These are phyloP conservation scores for Diutina ranongensis DNA, from an alignment of 1,139 yeast genomes.

Conservation along the genomic window DNA sequence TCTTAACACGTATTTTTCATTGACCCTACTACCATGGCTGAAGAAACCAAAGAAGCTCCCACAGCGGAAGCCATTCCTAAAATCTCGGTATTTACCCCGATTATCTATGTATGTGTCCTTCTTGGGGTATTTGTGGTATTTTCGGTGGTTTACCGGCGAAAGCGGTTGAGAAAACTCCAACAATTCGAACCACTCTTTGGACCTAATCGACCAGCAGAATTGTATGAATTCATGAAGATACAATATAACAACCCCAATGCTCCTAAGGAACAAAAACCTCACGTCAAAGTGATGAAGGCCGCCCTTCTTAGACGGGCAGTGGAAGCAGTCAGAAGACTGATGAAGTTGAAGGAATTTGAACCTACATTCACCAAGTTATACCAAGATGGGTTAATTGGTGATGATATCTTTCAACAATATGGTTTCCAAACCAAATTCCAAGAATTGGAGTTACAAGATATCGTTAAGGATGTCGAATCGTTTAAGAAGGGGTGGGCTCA, in stretches of 20 bases:
- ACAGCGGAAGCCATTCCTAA: constrained; percentile 15
- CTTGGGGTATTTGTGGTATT: constrained; percentile 64
- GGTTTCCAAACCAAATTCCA: constrained; percentile 67
- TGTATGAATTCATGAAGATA: constrained; percentile 49
- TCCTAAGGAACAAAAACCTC: constrained; percentile 42
- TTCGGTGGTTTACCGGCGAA: constrained; percentile 57
- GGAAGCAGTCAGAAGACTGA: constrained; percentile 57
- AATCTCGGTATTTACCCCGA: constrained; percentile 78
- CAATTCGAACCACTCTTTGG: constrained; percentile 60
- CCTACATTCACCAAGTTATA: constrained; percentile 59
- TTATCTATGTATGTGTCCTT: constrained; percentile 65
- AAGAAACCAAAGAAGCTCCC: constrained; percentile 14
- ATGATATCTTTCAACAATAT: constrained; percentile 72
- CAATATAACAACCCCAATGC: constrained; percentile 28
- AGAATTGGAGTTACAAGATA: constrained; percentile 69
- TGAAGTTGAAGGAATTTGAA: constrained; percentile 63
- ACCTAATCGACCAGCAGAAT: constrained; percentile 51
- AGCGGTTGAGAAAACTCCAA: constrained; percentile 41
- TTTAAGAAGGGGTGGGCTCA: constrained; percentile 76
- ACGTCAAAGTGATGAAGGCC: constrained; percentile 74
- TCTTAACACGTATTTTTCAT: constrained; percentile 3
- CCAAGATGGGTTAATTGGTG: constrained; percentile 86
- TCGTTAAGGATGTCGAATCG: constrained; percentile 66
- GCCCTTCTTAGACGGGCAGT: constrained; percentile 70
- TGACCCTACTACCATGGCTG: constrained; percentile 15